A percentile compares a stretch with the other conserved stretches of the same genome.
Evolutionary conservation across 2,329 filamentous ascomycete genomes (phyloP).

Genomic region (Leptosphaerulina australis): DNA sequence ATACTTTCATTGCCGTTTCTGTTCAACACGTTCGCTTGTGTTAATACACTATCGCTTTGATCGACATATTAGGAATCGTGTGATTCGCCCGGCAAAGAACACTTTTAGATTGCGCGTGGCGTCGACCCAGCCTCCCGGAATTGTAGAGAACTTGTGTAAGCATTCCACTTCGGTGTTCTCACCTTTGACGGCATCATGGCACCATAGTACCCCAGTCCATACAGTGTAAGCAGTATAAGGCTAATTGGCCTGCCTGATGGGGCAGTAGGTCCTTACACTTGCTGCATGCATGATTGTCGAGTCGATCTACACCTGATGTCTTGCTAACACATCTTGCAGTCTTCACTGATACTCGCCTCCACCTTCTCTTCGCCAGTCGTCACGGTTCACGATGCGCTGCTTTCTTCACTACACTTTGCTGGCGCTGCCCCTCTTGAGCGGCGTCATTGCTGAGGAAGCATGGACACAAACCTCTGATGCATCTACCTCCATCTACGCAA

Average conservation of each 20-base stretch:
- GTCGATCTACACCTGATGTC: conserved; percentile 8
- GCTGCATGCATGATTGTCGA: background rate
- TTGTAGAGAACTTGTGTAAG: conserved; percentile 14
- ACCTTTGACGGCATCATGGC: background rate
- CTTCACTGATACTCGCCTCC: conserved; percentile 9
- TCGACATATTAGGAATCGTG: background rate
- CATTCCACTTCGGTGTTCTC: background rate
- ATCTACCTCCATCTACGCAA: conserved; percentile 36
- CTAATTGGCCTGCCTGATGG: conserved; percentile 7
- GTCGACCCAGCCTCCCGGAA: conserved; percentile 10
- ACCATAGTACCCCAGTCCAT: conserved; percentile 8
- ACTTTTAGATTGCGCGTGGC: conserved; percentile 16
- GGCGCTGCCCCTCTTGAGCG: conserved; percentile 40
- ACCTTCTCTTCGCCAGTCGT: conserved; percentile 4
- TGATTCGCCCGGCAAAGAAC: conserved; percentile 1
- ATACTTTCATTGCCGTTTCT: background rate
- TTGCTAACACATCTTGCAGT: conserved; percentile 29
- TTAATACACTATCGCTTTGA: conserved; percentile 4
- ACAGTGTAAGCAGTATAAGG: background rate
- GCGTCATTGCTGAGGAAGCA: conserved; percentile 29
- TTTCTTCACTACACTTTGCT: conserved; percentile 38
- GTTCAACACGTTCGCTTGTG: conserved; percentile 15
- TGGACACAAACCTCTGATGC: conserved; percentile 26
- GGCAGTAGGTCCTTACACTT: conserved; percentile 9
- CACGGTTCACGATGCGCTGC: conserved; percentile 36